Conservation (phyloP, 768 basidiomycete genomes). For the Porphyrellus cyaneotinctus region DNA sequence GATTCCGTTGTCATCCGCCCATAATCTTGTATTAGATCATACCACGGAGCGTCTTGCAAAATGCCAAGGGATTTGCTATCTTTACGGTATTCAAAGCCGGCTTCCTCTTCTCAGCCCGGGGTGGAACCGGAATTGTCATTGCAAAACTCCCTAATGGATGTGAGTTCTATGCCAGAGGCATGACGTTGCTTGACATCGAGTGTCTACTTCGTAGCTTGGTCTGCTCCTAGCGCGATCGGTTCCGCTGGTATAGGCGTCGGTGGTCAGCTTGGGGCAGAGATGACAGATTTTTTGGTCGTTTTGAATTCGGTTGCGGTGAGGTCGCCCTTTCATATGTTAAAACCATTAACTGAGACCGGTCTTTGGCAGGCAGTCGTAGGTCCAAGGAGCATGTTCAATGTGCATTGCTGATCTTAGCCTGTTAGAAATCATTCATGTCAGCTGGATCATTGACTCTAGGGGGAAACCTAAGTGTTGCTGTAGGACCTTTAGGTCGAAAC, state of each 20-base stretch:
- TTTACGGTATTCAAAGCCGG: constrained; percentile 79
- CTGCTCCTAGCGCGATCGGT: constrained; percentile 91
- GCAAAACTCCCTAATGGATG: constrained; percentile 77
- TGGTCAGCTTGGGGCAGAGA: constrained; percentile 75
- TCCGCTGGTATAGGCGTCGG: constrained; percentile 89
- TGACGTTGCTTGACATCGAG: background rate
- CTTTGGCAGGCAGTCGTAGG: constrained; percentile 57
- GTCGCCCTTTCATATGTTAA: constrained; percentile 6
- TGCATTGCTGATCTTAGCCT: constrained; percentile 6
- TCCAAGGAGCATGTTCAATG: constrained; percentile 1
- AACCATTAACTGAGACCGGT: constrained; percentile 4
- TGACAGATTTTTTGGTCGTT: constrained; percentile 89
- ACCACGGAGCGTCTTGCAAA: constrained; percentile 50
- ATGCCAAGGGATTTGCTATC: constrained; percentile 79
- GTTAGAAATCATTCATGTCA: constrained; percentile 85
- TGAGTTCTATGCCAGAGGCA: constrained; percentile 38
- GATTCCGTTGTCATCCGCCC: background rate
- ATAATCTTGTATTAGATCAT: constrained; percentile 40
- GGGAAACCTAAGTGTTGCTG: constrained; percentile 83
- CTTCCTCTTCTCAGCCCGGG: constrained; percentile 70
- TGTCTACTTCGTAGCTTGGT: constrained; percentile 78
- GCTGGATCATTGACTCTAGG: constrained; percentile 88
- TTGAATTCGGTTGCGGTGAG: constrained; percentile 77
- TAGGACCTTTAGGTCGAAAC: constrained; percentile 91
- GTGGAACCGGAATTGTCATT: constrained; percentile 84